Base-by-base conservation (phyloP, 768 basidiomycete genomes). In the Baorangia bicolor region DNA sequence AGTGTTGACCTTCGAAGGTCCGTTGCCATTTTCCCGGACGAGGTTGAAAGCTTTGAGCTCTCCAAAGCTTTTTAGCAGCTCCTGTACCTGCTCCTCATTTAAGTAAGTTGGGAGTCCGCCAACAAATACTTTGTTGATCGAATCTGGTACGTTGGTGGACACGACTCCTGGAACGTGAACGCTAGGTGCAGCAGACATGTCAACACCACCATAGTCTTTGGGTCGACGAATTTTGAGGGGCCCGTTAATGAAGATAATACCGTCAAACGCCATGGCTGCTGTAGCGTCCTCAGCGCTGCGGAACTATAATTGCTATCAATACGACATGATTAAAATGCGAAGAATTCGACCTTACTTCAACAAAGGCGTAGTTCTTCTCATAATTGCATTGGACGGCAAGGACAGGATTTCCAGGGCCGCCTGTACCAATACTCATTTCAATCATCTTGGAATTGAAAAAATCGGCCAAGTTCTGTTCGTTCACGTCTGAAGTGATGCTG, bases 301-400 rank as follows among this genome's bases (percentile, higher is more conserved):
- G 81, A 98, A 98, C 96, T 98, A 65, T n/a, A 6, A 64, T 56
- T 39, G 7, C 51, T 25, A 51, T 61, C 53, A 70, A 44, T 30
- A 42, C 11, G 31, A 33, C 5, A n/a, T 20, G 13, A 25, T 9
- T 28, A 64, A 18, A 34, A 39, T 38, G 53, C 33, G 31, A 23
- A 52, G 4, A n/a, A 49, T 23, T 23, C 40, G 34, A 37, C 66
- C 80, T 59, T 69, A 96, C 96, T 80, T 99, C 97, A 49, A 98
- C 90, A 69, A 98, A 99, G 2, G 97, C 97, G 69, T 98, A 99
- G 64, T 93, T 94, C 80, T 98, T 99, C 73, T 98, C 97, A 65
- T 94, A 94, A 68, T 98, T 98, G 76, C 97, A 90, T 67, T 96
- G 94, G 6, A 97, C 94, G 20, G 89, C 89, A 31, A 95, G 81